Percentiles rank a stretch among this genome's conserved stretches.
phyloP scores from a whole-genome alignment of 2,329 filamentous ascomycete species.

The Fusarium sp. region DNA sequence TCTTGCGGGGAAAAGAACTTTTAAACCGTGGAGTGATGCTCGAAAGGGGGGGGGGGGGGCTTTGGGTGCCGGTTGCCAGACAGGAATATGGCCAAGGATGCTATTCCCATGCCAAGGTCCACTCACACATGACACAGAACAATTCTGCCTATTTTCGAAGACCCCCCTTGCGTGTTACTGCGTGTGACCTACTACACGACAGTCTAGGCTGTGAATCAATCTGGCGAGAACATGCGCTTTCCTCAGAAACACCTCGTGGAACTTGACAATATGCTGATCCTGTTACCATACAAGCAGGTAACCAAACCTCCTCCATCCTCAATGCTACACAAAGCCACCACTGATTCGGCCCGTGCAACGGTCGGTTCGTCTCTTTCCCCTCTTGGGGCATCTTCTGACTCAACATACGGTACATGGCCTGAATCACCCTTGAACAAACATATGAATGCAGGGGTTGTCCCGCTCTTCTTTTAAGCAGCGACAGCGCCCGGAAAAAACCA shows the following conservation, averaged over 20 bases:
- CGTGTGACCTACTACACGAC: not conserved
- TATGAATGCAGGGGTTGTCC: not conserved
- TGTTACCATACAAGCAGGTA: not conserved
- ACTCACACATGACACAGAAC: not conserved
- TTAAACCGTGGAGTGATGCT: not conserved
- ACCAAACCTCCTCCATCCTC: not conserved
- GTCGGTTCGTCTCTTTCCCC: not conserved
- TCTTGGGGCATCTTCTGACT: not conserved
- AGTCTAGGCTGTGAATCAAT: not conserved
- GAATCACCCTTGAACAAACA: not conserved
- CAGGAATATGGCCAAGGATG: not conserved
- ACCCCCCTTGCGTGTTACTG: not conserved
- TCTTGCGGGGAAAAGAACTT: slow-evolving; percentile 18
- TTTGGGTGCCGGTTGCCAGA: not conserved
- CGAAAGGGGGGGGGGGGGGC: not conserved
- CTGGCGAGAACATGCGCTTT: not conserved
- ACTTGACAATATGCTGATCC: not conserved
- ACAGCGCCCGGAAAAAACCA: not conserved
- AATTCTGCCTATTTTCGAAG: not conserved
- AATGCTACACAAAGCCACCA: not conserved
- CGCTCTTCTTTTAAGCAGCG: not conserved
- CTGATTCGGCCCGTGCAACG: not conserved
- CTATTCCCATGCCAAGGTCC: not conserved
- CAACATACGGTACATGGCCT: not conserved
- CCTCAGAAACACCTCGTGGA: not conserved